A percentile compares a stretch with the other conserved stretches of the same genome.
Evolutionary conservation across 306 rosid genomes (phyloP).

Genomic region (Corylus avellana): DNA sequence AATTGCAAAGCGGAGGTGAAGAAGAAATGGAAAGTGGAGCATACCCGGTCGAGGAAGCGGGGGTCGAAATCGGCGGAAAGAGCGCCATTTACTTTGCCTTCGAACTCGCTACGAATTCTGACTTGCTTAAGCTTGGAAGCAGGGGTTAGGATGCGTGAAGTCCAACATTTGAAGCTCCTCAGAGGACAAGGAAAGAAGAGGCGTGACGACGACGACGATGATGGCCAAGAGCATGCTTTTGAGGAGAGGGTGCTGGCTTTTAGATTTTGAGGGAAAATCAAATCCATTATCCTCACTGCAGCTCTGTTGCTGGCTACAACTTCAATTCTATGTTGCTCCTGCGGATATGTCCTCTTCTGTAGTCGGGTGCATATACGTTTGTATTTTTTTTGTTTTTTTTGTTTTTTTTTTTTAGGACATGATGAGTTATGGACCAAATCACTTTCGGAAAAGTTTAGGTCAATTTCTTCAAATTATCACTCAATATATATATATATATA

Average conservation of each 20-base stretch:
- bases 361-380: not conserved
- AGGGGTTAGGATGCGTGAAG: constrained; percentile 23
- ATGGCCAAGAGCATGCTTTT: constrained; percentile 10
- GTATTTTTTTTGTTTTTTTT: not conserved
- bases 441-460: too few relatives aligned
- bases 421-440: too few relatives aligned
- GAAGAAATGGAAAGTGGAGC: not conserved
- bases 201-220: constrained; percentile 8
- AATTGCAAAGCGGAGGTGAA: not conserved
- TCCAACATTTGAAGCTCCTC: constrained; percentile 21
- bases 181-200: constrained; percentile 30
- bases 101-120: constrained; percentile 69
- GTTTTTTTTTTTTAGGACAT: not conserved
- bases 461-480: too few relatives aligned
- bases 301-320: not conserved
- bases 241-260: constrained; percentile 33
- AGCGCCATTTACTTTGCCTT: constrained; percentile 67
- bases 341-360: not conserved
- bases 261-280: constrained; percentile 25
- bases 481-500: too few relatives aligned
- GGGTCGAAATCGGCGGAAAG: constrained; percentile 70
- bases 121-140: constrained; percentile 37
- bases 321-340: not conserved
- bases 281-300: constrained; percentile 41
- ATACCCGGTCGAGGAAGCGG: constrained; percentile 80